Conservation (phyloP, 2,329 filamentous ascomycete species). For the Fusarium bulbicola region DNA sequence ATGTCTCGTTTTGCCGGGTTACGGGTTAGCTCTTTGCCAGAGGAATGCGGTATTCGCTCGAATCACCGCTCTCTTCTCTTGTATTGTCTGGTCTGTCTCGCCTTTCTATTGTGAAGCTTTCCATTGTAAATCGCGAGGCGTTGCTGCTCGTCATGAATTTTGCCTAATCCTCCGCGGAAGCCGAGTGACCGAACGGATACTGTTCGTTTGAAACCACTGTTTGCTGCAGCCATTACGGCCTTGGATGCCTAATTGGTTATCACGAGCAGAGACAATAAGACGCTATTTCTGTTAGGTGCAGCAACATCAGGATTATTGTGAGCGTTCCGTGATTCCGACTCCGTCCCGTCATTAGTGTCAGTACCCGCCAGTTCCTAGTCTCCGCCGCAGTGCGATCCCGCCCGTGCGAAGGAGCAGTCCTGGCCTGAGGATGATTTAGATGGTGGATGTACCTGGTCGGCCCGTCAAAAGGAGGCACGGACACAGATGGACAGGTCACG, state of each 20-base stretch:
- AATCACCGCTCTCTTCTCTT: neutral
- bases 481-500: conserved; percentile 5
- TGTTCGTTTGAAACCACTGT: neutral
- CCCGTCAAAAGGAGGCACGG: conserved; percentile 23
- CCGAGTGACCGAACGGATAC: conserved; percentile 1
- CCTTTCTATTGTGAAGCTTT: conserved; percentile 1
- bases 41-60: conserved; percentile 23
- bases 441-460: conserved; percentile 1
- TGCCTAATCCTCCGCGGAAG: neutral
- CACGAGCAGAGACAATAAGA: neutral
- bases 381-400: conserved; percentile 30
- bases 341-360: conserved; percentile 33
- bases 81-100: neutral
- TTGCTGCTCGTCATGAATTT: neutral
- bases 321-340: conserved; percentile 29
- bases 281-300: conserved; percentile 5
- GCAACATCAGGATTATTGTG: neutral
- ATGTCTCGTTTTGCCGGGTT: neutral
- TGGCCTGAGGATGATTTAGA: neutral
- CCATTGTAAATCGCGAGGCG: conserved; percentile 3
- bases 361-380: conserved; percentile 22
- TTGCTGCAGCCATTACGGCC: conserved; percentile 13
- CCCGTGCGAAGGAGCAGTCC: conserved; percentile 24
- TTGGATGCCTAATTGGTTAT: neutral
- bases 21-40: conserved; percentile 5